These are phyloP conservation scores for Tetrapisispora iriomotensis DNA, from an alignment of 805 yeast species.

Conservation along the genomic window DNA sequence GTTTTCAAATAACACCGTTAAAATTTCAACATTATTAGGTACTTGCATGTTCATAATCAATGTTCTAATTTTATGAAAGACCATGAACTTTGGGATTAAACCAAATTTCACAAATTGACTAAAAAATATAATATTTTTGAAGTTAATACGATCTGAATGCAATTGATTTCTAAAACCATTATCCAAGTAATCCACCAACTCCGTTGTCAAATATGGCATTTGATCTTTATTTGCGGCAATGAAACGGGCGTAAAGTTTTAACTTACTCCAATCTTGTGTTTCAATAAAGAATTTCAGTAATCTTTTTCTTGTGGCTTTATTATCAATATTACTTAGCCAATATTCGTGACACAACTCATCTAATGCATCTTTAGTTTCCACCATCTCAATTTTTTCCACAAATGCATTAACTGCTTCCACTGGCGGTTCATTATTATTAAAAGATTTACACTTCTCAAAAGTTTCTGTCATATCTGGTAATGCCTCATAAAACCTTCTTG, in stretches of 20 bases:
- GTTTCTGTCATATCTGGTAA: constrained; percentile 36
- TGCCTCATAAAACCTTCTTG: constrained; percentile 52
- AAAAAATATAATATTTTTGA: constrained; percentile 52
- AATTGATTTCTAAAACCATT: constrained; percentile 52
- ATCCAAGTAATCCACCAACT: constrained; percentile 47
- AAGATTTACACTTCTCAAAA: constrained; percentile 13
- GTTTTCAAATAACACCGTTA: constrained; percentile 61
- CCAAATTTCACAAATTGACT: constrained; percentile 70
- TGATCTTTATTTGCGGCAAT: constrained; percentile 46
- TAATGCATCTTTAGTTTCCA: constrained; percentile 38
- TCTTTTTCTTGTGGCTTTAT: constrained; percentile 62
- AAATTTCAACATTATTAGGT: constrained; percentile 55
- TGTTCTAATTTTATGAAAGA: constrained; percentile 62
- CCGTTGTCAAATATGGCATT: constrained; percentile 42
- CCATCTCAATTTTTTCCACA: constrained; percentile 34
- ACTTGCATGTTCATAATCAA: constrained; percentile 44
- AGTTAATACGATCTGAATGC: constrained; percentile 41
- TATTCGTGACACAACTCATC: constrained; percentile 40
- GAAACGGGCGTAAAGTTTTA: constrained; percentile 53
- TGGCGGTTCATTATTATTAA: constrained; percentile 8
- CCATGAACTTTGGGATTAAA: constrained; percentile 57
- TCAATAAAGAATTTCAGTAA: constrained; percentile 47
- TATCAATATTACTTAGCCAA: constrained; percentile 44
- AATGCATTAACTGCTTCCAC: constrained; percentile 31
- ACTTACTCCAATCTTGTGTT: constrained; percentile 36